Conservation (phyloP, 2,329 filamentous ascomycete species). For the Trichoderma sp. region DNA sequence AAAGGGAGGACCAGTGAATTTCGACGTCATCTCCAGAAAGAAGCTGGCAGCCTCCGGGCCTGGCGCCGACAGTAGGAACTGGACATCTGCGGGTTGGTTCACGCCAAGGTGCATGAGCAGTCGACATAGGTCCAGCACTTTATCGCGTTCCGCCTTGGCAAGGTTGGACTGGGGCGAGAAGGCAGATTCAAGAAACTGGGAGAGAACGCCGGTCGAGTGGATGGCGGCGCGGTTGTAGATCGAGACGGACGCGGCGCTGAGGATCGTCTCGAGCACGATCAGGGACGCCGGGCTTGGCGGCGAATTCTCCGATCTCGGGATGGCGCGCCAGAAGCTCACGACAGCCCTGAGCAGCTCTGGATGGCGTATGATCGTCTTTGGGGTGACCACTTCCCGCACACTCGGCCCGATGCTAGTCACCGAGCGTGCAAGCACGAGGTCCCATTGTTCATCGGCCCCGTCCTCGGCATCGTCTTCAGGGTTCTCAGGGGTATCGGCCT, state of each 20-base stretch:
- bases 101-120: slow-evolving; percentile 75
- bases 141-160: slow-evolving; percentile 56
- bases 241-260: slow-evolving; percentile 60
- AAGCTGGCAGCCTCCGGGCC: slow-evolving; percentile 66
- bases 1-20: slow-evolving; percentile 76
- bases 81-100: slow-evolving; percentile 78
- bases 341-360: slow-evolving; percentile 65
- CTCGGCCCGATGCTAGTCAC: slow-evolving; percentile 43
- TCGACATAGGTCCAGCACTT: slow-evolving; percentile 68
- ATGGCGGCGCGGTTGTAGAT: slow-evolving; percentile 70
- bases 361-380: slow-evolving; percentile 58
- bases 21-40: slow-evolving; percentile 70
- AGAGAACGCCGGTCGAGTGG: slow-evolving; percentile 72
- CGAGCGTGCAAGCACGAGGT: slow-evolving; percentile 44
- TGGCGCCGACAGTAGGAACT: slow-evolving; percentile 64
- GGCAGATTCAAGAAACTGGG: slow-evolving; percentile 64
- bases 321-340: slow-evolving; percentile 65
- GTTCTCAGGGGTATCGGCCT: slow-evolving; percentile 26
- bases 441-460: slow-evolving; percentile 45
- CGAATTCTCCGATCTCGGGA: slow-evolving; percentile 52
- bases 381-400: slow-evolving; percentile 53
- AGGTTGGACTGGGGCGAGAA: slow-evolving; percentile 58
- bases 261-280: slow-evolving; percentile 66
- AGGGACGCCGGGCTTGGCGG: slow-evolving; percentile 59
- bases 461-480: slow-evolving; percentile 37